Evolutionary conservation across 2,329 filamentous ascomycete genomes (phyloP).

Genomic region (Exophiala viscosa): DNA sequence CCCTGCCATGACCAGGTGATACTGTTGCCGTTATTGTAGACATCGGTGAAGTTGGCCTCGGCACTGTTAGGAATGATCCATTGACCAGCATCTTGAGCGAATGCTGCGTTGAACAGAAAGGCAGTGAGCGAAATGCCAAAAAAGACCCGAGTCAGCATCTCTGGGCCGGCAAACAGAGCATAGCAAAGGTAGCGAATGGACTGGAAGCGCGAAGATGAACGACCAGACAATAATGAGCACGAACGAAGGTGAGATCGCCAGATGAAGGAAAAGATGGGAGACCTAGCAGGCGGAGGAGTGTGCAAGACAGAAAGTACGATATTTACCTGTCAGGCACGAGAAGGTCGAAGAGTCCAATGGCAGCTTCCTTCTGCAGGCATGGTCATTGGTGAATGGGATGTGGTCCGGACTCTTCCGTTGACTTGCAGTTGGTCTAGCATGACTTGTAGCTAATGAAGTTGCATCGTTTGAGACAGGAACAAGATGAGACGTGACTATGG

Average conservation of each 20-base stretch:
- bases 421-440: neutral
- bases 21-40: constrained; percentile 5
- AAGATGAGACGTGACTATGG: neutral
- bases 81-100: neutral
- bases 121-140: neutral
- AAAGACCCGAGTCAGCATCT: neutral
- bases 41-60: neutral
- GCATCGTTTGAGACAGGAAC: neutral
- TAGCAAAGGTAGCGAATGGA: no score
- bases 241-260: neutral
- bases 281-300: no score
- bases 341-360: neutral
- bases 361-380: neutral
- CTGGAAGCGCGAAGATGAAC: neutral
- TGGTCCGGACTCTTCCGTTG: neutral
- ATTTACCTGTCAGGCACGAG: neutral
- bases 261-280: no score
- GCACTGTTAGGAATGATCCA: constrained; percentile 2
- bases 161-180: neutral
- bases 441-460: neutral
- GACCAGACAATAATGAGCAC: neutral
- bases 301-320: no score
- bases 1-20: constrained; percentile 3
- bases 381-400: neutral
- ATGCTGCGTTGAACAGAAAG: neutral